Conservation (phyloP, 2,329 filamentous ascomycete genomes). For the Diaporthe ampelina region DNA sequence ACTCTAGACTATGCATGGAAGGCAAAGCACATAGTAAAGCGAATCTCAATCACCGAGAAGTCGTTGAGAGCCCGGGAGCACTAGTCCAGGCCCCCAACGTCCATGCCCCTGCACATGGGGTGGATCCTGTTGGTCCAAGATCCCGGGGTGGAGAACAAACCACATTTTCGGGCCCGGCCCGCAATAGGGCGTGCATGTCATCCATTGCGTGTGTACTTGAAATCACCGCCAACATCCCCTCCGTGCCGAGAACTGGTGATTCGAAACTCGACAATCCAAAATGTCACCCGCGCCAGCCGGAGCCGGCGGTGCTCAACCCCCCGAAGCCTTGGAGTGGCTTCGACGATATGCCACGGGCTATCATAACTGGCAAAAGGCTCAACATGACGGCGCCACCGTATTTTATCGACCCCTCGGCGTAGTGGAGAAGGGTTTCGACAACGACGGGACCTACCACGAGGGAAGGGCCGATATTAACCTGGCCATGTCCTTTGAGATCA, state of each 20-base stretch:
- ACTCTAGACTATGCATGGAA: not conserved
- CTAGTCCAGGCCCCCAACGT: not conserved
- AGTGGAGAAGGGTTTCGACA: constrained; percentile 46
- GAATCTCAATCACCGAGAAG: not conserved
- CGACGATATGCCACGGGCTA: constrained; percentile 33
- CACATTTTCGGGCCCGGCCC: constrained; percentile 1
- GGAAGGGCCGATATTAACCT: constrained; percentile 46
- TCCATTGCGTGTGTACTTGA: not conserved
- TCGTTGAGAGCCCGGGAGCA: not conserved
- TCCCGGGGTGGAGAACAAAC: not conserved
- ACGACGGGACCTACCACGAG: constrained; percentile 45
- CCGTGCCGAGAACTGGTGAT: not conserved
- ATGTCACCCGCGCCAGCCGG: not conserved
- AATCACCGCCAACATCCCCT: too few species aligned
- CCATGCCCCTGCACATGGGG: not conserved
- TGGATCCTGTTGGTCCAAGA: not conserved
- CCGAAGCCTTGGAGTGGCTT: constrained; percentile 24
- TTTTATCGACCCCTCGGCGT: constrained; percentile 40
- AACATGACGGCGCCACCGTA: not conserved
- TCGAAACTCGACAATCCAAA: not conserved
- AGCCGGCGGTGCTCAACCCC: not conserved
- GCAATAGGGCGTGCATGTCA: not conserved
- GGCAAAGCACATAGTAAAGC: not conserved
- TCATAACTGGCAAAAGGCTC: constrained; percentile 35
- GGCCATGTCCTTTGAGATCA: constrained; percentile 40